phyloP scores from a whole-genome alignment of 805 yeast genomes.

The Ogataea zsoltii region DNA sequence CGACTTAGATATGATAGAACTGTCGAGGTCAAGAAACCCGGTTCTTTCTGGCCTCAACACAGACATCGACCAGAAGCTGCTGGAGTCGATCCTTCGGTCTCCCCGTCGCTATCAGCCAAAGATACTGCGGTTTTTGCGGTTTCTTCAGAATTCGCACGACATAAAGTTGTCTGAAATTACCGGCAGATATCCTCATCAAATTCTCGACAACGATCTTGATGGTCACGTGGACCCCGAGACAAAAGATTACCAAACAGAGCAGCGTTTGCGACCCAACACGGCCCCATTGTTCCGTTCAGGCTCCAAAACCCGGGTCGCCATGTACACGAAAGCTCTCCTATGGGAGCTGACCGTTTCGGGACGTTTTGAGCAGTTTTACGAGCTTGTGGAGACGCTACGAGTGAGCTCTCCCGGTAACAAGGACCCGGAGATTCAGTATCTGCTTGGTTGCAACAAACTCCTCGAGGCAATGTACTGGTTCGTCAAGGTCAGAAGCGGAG shows the following conservation, averaged over 20 bases:
- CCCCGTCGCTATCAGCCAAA: constrained; percentile 15
- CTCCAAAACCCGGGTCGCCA: constrained; percentile 41
- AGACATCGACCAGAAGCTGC: background rate
- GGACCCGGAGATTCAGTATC: constrained; percentile 43
- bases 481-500: constrained; percentile 7
- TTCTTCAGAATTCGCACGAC: constrained; percentile 17
- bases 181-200: constrained; percentile 23
- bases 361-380: constrained; percentile 37
- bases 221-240: constrained; percentile 10
- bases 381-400: constrained; percentile 37
- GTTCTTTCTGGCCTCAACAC: background rate
- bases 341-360: constrained; percentile 44
- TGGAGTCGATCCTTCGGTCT: constrained; percentile 1
- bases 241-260: constrained; percentile 11
- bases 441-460: constrained; percentile 29
- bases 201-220: constrained; percentile 16
- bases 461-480: constrained; percentile 21
- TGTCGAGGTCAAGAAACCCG: no score
- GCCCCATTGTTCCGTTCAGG: constrained; percentile 31
- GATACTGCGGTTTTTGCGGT: constrained; percentile 20
- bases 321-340: constrained; percentile 39
- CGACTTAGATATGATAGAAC: background rate
- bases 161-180: constrained; percentile 9
- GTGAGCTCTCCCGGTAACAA: constrained; percentile 43
- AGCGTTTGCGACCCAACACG: constrained; percentile 8